Conservation (phyloP, 352 stramenopile genomes). For the Phytophthora crassamura region DNA sequence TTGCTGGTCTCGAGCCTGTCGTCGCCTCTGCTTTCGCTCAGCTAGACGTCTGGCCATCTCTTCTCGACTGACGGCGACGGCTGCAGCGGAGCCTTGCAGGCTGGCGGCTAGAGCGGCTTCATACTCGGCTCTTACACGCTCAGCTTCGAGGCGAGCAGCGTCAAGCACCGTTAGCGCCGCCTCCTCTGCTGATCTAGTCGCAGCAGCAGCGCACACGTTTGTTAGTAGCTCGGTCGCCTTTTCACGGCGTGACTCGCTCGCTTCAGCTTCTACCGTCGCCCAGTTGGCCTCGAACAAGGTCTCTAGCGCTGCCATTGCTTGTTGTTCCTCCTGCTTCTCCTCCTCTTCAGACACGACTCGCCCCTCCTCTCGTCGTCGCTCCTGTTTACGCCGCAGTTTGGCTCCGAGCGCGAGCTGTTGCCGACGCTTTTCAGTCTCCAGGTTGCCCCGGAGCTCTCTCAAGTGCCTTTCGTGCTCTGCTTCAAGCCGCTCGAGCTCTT, state of each 20-base stretch:
- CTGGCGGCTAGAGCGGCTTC: slow-evolving; percentile 26
- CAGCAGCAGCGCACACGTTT: slow-evolving; percentile 25
- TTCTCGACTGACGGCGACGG: slow-evolving; percentile 12
- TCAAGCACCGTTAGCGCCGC: slow-evolving; percentile 24
- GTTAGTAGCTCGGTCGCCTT: slow-evolving; percentile 27
- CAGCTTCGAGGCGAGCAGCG: slow-evolving; percentile 30
- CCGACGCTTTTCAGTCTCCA: slow-evolving; percentile 35
- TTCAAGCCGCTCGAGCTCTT: slow-evolving; percentile 37
- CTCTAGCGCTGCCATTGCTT: slow-evolving; percentile 22
- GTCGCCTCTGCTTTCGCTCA: slow-evolving; percentile 23
- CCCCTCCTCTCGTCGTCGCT: slow-evolving; percentile 17
- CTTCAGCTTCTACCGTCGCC: slow-evolving; percentile 20
- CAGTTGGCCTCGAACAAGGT: slow-evolving; percentile 21
- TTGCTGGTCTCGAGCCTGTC: slow-evolving; percentile 10
- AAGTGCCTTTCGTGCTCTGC: slow-evolving; percentile 34
- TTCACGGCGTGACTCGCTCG: slow-evolving; percentile 12
- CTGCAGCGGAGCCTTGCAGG: slow-evolving; percentile 3
- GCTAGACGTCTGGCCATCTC: slow-evolving; percentile 29
- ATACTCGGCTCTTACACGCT: slow-evolving; percentile 35
- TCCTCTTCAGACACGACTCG: slow-evolving; percentile 6
- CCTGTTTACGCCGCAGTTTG: slow-evolving; percentile 34
- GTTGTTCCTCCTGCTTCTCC: slow-evolving; percentile 9
- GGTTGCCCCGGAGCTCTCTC: slow-evolving; percentile 16
- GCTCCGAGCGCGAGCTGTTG: slow-evolving; percentile 35
- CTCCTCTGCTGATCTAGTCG: slow-evolving; percentile 24